A percentile compares a stretch with the other conserved stretches of the same genome.
These are phyloP conservation scores for Friedmanniomyces simplex DNA, from an alignment of 495 filamentous ascomycete species.

Conservation along the genomic window DNA sequence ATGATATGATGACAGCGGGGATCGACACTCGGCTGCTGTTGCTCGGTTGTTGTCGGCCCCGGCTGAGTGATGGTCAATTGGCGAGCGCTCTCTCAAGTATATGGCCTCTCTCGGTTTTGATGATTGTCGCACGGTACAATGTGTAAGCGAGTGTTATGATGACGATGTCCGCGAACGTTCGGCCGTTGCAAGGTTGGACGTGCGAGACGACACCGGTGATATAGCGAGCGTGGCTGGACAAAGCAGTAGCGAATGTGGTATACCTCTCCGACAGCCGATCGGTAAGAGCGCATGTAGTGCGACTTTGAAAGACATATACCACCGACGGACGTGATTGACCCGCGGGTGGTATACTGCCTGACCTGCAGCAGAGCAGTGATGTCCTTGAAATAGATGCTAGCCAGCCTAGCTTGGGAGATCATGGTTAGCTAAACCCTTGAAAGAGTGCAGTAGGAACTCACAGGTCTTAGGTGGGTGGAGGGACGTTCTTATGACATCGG, in stretches of 20 bases:
- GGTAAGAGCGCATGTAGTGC: background rate
- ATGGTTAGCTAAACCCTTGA: background rate
- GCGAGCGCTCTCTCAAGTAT: background rate
- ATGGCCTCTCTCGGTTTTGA: background rate
- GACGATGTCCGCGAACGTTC: background rate
- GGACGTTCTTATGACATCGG: background rate
- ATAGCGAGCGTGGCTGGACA: conserved; percentile 2
- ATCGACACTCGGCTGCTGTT: background rate
- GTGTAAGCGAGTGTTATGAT: background rate
- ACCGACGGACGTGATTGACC: background rate
- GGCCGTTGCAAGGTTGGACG: background rate
- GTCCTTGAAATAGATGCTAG: background rate
- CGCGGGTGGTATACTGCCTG: background rate
- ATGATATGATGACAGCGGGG: background rate
- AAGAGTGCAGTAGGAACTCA: background rate
- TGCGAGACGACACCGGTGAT: background rate
- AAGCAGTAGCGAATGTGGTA: background rate
- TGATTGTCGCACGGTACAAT: background rate
- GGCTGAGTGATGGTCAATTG: background rate
- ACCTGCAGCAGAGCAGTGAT: background rate
- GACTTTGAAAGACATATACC: background rate
- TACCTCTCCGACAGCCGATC: background rate
- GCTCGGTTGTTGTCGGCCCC: background rate
- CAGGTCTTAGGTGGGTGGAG: background rate
- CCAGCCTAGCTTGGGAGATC: background rate